Evolutionary conservation across 345 rosid species (phyloP), one percentile per base, ranked within the genome.

Genomic region (Eucalyptus sp.): DNA sequence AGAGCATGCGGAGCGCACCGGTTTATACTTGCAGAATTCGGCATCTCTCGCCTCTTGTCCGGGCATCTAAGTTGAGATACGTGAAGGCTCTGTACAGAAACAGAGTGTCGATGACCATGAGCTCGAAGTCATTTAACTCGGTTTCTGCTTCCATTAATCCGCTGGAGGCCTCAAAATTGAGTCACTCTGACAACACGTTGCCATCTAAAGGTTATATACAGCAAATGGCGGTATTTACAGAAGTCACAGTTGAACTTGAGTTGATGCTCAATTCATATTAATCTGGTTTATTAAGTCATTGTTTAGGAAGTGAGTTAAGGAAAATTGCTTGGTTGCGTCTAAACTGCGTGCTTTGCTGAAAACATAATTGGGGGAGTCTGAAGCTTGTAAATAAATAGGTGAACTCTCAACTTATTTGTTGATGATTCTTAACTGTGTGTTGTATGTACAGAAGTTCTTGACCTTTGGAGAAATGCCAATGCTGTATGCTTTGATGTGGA

Each of bases 401-500:
- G 76, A 41, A 50, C 37, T 54, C n/a, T 27, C 11, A 43, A 50
- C 56, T 87, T 80, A 37, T 89, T 89, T 50, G 37, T 85, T 86
- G 48, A 79, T 91, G 76, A 88, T 93, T 88, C 80, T 90, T 48
- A 76, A 76, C 16, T 91, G 86, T 33, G 90, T 89, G 24, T 76
- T 88, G 68, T 49, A 89, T 87, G 66, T 50, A 22, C 92, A 97
- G 99, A 95, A 92, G 91, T 94, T 90, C 95, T 96, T 90, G 93
- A 93, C 89, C 93, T 94, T 50, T 97, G 99, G 99, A 90, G 93
- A 94, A 91, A 84, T 90, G 96, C 93, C 58, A 93, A 94, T 91
- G 98, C 96, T 5, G 99, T 97, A 86, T 97, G 99, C 93, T 97
- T 97, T 86, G 99, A 97, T 92, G 99, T 97, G 91, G 99, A 97